These are phyloP conservation scores for Phytophthora hybrid DNA, from an alignment of 352 stramenopile genomes.

Conservation along the genomic window DNA sequence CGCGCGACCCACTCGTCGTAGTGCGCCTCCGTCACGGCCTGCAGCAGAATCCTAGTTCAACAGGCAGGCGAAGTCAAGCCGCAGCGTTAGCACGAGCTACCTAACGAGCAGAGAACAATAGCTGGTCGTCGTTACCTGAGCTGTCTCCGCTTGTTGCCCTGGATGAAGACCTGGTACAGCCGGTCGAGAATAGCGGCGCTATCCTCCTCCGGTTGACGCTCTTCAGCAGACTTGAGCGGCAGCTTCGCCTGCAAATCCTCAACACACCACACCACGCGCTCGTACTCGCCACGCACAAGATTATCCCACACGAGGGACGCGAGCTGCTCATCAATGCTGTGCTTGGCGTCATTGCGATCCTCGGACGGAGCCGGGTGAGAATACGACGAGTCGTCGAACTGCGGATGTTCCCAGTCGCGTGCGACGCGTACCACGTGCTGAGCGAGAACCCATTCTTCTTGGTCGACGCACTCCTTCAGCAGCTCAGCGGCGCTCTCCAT, in stretches of 20 bases:
- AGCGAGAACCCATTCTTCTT: constrained; percentile 78
- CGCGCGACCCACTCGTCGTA: constrained; percentile 48
- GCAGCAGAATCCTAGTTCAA: constrained; percentile 41
- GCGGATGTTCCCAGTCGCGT: constrained; percentile 73
- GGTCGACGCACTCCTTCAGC: constrained; percentile 74
- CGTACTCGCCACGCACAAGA: constrained; percentile 65
- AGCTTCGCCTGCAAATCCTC: constrained; percentile 73
- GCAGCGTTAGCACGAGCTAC: background rate
- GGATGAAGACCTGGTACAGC: constrained; percentile 54
- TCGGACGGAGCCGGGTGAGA: constrained; percentile 16
- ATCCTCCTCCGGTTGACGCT: constrained; percentile 32
- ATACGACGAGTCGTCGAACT: constrained; percentile 25
- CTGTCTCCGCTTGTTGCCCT: constrained; percentile 14
- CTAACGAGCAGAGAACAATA: background rate
- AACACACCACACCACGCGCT: constrained; percentile 71
- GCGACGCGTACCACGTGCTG: constrained; percentile 84
- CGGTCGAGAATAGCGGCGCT: constrained; percentile 39
- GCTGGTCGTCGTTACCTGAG: background rate
- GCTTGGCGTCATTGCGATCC: constrained; percentile 1
- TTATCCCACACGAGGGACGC: constrained; percentile 61
- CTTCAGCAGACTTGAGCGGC: constrained; percentile 36
- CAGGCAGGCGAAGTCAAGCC: background rate
- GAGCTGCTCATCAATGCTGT: constrained; percentile 74
- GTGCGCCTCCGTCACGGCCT: constrained; percentile 48
- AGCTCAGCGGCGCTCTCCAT: constrained; percentile 71